Evolutionary conservation across 768 basidiomycete species (phyloP).

Genomic region (Pleurotus djamor): DNA sequence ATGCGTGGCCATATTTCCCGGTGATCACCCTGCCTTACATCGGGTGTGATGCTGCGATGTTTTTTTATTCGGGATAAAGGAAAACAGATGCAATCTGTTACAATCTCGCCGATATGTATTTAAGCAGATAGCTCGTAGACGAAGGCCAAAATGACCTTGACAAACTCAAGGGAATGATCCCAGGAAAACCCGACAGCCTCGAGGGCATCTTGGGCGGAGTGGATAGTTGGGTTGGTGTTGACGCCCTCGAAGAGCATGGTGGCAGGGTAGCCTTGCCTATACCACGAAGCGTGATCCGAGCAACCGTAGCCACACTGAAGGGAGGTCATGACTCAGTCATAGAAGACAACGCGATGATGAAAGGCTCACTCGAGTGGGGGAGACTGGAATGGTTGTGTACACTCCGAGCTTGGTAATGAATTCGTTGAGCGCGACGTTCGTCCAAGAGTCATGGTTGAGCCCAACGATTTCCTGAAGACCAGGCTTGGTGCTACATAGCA

Average conservation of each 20-base stretch:
- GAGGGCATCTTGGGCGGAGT: slow-evolving; percentile 41
- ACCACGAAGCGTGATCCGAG: slow-evolving; percentile 47
- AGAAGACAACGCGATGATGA: background rate
- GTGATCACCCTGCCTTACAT: no score
- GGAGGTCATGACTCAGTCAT: background rate
- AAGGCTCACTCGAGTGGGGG: background rate
- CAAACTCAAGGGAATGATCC: slow-evolving; percentile 55
- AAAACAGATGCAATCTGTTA: no score
- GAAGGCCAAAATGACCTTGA: slow-evolving; percentile 57
- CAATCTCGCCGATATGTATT: background rate
- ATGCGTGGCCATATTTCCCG: no score
- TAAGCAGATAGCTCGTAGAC: slow-evolving; percentile 44
- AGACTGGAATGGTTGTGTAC: background rate
- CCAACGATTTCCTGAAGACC: background rate
- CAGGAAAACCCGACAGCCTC: slow-evolving; percentile 43
- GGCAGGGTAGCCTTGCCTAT: slow-evolving; percentile 35
- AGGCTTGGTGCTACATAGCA: background rate
- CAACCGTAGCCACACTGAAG: slow-evolving; percentile 36
- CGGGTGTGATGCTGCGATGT: no score
- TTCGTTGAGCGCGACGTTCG: background rate
- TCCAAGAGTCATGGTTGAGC: background rate
- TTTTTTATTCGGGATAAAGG: no score
- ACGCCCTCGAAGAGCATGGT: slow-evolving; percentile 41
- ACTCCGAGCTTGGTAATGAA: slow-evolving; percentile 12
- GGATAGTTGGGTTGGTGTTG: slow-evolving; percentile 40